Evolutionary conservation across 495 filamentous ascomycete genomes (phyloP).

Genomic region (Xylaria venustula): DNA sequence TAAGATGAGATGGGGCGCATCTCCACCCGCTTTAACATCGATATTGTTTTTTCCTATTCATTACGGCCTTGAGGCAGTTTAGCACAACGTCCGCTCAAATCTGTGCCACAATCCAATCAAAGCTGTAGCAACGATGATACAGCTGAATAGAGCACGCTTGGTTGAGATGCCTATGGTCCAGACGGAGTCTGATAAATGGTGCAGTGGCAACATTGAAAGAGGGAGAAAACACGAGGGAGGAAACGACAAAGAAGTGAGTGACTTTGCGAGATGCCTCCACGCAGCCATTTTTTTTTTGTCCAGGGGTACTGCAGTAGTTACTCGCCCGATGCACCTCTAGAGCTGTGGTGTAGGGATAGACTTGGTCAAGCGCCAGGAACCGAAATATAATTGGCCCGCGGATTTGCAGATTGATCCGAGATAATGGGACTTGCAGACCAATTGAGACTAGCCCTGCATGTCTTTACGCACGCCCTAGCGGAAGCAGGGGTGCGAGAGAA

Average conservation of each 20-base stretch:
- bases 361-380: conserved; percentile 47
- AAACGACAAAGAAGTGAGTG: too few species aligned
- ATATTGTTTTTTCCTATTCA: not conserved
- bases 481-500: not conserved
- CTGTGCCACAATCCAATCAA: too few species aligned
- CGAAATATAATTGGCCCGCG: conserved; percentile 45
- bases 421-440: conserved; percentile 22
- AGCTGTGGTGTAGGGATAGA: conserved; percentile 18
- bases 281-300: not conserved
- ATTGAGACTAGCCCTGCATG: conserved; percentile 1
- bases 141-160: too few species aligned
- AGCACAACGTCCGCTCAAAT: too few species aligned
- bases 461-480: not conserved
- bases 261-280: not conserved
- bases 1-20: not conserved
- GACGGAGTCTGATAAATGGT: too few species aligned
- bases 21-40: not conserved
- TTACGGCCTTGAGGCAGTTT: too few species aligned
- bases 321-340: conserved; percentile 13
- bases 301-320: conserved; percentile 11
- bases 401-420: conserved; percentile 36
- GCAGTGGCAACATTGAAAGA: too few species aligned
- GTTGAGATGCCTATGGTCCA: too few species aligned
- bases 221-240: too few species aligned
- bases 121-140: not conserved